Evolutionary conservation across 2,329 filamentous ascomycete species (phyloP).

Genomic region (Nothophaeocryptopus gaeumannii): DNA sequence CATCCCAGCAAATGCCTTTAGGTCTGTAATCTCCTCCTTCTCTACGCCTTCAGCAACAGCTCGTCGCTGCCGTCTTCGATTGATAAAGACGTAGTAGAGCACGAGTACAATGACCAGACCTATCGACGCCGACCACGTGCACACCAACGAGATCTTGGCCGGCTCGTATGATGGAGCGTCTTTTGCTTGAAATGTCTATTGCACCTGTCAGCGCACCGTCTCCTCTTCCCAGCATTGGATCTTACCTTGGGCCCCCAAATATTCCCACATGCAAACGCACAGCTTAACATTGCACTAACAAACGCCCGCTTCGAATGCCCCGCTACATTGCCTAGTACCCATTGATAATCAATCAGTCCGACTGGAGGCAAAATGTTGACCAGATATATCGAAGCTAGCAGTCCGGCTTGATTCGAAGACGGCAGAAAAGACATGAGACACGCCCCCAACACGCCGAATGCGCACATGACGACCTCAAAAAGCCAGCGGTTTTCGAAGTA

Average conservation of each 20-base stretch:
- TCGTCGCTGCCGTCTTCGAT: neutral
- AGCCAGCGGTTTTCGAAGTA: conserved; percentile 25
- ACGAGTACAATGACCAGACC: conserved; percentile 45
- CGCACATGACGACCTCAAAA: conserved; percentile 20
- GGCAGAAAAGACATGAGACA: conserved; percentile 29
- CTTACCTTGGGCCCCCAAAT: conserved; percentile 35
- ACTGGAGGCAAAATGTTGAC: conserved; percentile 38
- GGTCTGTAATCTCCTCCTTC: neutral
- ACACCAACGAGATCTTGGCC: conserved; percentile 42
- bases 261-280: conserved; percentile 36
- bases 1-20: conserved; percentile 16
- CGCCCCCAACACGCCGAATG: conserved; percentile 26
- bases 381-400: conserved; percentile 39
- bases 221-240: neutral
- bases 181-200: conserved; percentile 36
- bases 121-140: conserved; percentile 31
- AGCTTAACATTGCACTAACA: conserved; percentile 55
- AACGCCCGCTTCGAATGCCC: conserved; percentile 62
- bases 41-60: neutral
- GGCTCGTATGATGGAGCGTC: conserved; percentile 39
- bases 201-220: neutral
- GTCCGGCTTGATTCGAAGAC: conserved; percentile 43
- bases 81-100: conserved; percentile 28
- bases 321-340: conserved; percentile 53
- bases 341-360: conserved; percentile 36